Evolutionary conservation across 495 filamentous ascomycete genomes (phyloP).

Genomic region (Penicillium goetzii): DNA sequence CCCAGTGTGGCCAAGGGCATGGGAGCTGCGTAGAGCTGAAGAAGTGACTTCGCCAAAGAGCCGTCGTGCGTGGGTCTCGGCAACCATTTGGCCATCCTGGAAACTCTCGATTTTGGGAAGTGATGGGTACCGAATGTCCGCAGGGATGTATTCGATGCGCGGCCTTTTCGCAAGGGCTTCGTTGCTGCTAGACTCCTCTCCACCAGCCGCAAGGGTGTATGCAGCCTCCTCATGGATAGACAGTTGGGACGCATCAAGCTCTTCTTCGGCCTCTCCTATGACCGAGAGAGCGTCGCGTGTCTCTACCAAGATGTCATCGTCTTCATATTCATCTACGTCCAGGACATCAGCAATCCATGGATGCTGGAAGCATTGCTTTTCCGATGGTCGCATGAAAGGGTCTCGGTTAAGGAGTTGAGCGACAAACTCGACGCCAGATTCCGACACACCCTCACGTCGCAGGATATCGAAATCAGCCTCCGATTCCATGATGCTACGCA

Average conservation of each 20-base stretch:
- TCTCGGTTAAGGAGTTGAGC: conserved; percentile 72
- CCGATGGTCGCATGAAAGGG: conserved; percentile 68
- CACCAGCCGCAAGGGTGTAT: conserved; percentile 30
- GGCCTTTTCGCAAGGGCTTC: conserved; percentile 47
- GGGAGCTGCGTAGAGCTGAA: conserved; percentile 70
- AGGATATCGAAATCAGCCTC: conserved; percentile 66
- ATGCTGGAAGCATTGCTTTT: conserved; percentile 64
- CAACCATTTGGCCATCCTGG: conserved; percentile 33
- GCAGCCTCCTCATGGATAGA: conserved; percentile 47
- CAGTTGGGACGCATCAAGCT: conserved; percentile 70
- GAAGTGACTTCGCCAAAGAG: conserved; percentile 82
- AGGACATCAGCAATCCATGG: conserved; percentile 63
- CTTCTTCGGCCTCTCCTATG: conserved; percentile 53
- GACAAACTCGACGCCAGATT: conserved; percentile 71
- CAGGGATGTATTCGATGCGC: conserved; percentile 37
- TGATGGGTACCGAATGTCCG: conserved; percentile 47
- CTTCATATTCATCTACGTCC: conserved; percentile 47
- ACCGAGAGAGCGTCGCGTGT: conserved; percentile 50
- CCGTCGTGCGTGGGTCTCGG: conserved; percentile 46
- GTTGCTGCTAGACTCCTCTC: conserved; percentile 35
- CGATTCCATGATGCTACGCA: conserved; percentile 81
- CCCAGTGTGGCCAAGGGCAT: conserved; percentile 46
- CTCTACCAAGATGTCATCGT: conserved; percentile 55
- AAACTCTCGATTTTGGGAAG: conserved; percentile 50
- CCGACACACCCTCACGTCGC: conserved; percentile 57